Evolutionary conservation across 2,329 filamentous ascomycete genomes (phyloP).

Genomic region (Elsinoe ampelina): DNA sequence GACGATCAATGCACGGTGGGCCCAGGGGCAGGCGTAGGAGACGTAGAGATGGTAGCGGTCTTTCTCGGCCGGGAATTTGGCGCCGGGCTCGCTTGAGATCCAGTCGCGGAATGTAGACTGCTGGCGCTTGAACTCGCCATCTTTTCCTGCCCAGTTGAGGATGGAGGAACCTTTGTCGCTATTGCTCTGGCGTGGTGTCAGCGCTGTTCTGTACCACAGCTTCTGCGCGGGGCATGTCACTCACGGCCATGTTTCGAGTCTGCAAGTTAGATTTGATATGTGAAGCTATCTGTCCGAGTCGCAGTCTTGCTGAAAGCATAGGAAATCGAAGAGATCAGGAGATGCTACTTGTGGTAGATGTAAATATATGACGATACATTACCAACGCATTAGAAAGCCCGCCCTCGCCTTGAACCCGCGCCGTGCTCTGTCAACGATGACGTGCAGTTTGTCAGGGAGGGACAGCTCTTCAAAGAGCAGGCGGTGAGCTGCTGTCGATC

Average conservation of each 20-base stretch:
- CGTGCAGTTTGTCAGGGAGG: slow-evolving; percentile 3
- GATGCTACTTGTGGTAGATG: not conserved
- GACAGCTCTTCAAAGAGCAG: not conserved
- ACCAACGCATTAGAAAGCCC: slow-evolving; percentile 10
- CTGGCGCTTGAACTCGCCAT: slow-evolving; percentile 89
- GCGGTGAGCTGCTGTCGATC: slow-evolving; percentile 8
- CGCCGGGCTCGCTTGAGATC: slow-evolving; percentile 62
- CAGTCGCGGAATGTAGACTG: slow-evolving; percentile 71
- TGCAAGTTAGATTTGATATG: slow-evolving; percentile 3
- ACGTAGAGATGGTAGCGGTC: slow-evolving; percentile 91
- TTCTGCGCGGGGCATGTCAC: not conserved
- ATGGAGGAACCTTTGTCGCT: slow-evolving; percentile 38
- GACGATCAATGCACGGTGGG: slow-evolving; percentile 77
- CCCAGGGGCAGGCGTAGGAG: slow-evolving; percentile 90
- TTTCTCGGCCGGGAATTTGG: slow-evolving; percentile 75
- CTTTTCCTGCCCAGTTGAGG: slow-evolving; percentile 74
- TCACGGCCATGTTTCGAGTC: slow-evolving; percentile 15
- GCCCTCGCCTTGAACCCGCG: not conserved
- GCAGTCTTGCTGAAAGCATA: not conserved
- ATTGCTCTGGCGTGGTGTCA: slow-evolving; percentile 12
- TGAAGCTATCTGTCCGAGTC: slow-evolving; percentile 6
- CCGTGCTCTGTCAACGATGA: slow-evolving; percentile 2
- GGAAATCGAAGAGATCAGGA: not conserved
- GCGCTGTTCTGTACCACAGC: not conserved
- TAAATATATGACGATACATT: slow-evolving; percentile 9